A percentile compares a stretch with the other conserved stretches of the same genome.
Evolutionary conservation across 768 basidiomycete genomes (phyloP).

Genomic region (Fistulinella prunicolor): DNA sequence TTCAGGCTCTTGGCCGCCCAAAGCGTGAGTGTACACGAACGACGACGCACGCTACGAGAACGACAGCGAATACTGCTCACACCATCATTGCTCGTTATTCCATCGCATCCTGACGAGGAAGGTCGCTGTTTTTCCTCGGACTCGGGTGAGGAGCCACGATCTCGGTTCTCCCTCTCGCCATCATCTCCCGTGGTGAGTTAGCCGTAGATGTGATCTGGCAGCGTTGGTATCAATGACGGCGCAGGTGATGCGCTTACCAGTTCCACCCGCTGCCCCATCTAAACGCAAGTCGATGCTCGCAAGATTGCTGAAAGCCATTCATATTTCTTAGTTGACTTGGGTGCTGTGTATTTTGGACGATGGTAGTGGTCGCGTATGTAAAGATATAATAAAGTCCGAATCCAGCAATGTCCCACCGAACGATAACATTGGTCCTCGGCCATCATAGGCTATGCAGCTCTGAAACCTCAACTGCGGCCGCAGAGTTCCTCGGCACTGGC

Average conservation of each 20-base stretch:
- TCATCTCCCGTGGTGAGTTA: slow-evolving; percentile 17
- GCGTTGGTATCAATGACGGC: background rate
- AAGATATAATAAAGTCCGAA: too few species aligned
- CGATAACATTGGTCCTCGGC: too few species aligned
- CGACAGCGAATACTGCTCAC: slow-evolving; percentile 1
- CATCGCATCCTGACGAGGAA: background rate
- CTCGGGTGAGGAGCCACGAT: slow-evolving; percentile 19
- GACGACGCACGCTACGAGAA: slow-evolving; percentile 15
- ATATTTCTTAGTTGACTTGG: too few species aligned
- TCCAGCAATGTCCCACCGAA: too few species aligned
- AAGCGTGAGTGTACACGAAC: slow-evolving; percentile 17
- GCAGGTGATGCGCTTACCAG: slow-evolving; percentile 4
- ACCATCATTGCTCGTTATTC: slow-evolving; percentile 8
- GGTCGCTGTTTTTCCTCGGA: background rate
- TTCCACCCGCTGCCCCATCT: background rate
- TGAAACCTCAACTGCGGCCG: slow-evolving; percentile 1
- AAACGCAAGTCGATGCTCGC: slow-evolving; percentile 17
- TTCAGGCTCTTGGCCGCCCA: slow-evolving; percentile 14
- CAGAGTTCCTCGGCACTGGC: background rate
- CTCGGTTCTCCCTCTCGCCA: slow-evolving; percentile 19
- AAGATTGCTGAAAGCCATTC: slow-evolving; percentile 11
- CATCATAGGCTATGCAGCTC: too few species aligned
- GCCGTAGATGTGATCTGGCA: background rate
- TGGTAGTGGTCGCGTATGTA: too few species aligned
- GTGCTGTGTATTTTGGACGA: too few species aligned